Conservation (phyloP, 176 grass and related monocot species). For the Zoysia japonica region DNA sequence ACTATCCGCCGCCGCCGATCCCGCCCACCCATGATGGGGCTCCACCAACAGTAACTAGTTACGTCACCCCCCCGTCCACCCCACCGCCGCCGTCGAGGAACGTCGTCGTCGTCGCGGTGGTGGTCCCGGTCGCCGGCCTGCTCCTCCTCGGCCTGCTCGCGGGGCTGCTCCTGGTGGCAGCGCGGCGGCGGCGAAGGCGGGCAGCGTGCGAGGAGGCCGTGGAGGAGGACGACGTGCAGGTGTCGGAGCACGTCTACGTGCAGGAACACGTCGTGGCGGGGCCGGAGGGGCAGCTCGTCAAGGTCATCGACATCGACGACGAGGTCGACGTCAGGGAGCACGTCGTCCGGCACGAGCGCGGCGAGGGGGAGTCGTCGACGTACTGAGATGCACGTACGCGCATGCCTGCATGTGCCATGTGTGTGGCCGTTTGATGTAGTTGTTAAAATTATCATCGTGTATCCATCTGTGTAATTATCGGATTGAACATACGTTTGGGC, state of each 20-base stretch:
- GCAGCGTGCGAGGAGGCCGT: background rate
- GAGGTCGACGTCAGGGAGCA: constrained; percentile 41
- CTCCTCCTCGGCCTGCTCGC: constrained; percentile 36
- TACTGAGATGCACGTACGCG: background rate
- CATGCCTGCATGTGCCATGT: background rate
- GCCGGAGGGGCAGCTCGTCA: constrained; percentile 27
- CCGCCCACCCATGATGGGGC: no score
- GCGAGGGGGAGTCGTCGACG: background rate
- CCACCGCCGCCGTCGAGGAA: background rate
- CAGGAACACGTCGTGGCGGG: constrained; percentile 33
- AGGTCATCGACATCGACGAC: constrained; percentile 41
- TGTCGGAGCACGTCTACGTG: constrained; percentile 24
- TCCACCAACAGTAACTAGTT: no score
- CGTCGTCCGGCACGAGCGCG: constrained; percentile 6
- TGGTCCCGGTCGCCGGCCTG: constrained; percentile 39
- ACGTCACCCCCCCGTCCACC: background rate
- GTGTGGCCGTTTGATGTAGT: background rate
- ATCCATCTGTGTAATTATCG: no score
- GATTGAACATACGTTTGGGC: no score
- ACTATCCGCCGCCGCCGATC: background rate
- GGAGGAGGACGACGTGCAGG: constrained; percentile 7
- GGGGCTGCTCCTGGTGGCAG: constrained; percentile 23
- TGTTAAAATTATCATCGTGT: no score
- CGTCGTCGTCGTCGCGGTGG: constrained; percentile 19
- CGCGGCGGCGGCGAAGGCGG: background rate